Conservation (phyloP, 1,284 basidiomycete species). For the Peniophora sp. region DNA sequence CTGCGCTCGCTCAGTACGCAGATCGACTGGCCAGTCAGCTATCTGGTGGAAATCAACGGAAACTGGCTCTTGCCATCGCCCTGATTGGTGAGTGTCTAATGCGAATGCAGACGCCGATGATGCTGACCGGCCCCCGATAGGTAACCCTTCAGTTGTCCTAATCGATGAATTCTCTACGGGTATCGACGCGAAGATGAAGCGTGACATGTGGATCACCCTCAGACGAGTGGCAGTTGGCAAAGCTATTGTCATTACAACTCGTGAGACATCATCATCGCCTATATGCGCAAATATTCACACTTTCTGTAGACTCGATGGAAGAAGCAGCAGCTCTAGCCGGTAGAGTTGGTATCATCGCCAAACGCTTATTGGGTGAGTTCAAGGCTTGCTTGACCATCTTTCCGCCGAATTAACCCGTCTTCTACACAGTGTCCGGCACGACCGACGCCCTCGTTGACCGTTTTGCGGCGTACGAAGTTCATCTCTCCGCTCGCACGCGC, state of each 20-base stretch:
- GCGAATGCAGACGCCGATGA: constrained; percentile 1
- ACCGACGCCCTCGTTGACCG: constrained; percentile 54
- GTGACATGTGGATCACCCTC: constrained; percentile 75
- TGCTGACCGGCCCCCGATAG: constrained; percentile 21
- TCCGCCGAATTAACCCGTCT: neutral
- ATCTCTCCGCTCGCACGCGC: constrained; percentile 60
- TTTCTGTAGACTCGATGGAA: constrained; percentile 65
- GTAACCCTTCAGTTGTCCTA: constrained; percentile 70
- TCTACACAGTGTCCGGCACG: constrained; percentile 51
- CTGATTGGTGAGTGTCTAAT: constrained; percentile 48
- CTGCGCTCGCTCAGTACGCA: constrained; percentile 53
- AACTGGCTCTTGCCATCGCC: constrained; percentile 70
- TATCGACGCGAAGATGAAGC: constrained; percentile 76
- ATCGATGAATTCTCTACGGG: constrained; percentile 83
- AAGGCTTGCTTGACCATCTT: constrained; percentile 1
- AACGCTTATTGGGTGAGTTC: constrained; percentile 54
- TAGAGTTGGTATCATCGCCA: constrained; percentile 67
- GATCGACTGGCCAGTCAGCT: constrained; percentile 66
- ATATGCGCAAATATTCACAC: neutral
- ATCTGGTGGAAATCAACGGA: constrained; percentile 77
- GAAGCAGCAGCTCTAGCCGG: constrained; percentile 72
- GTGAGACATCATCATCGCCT: constrained; percentile 30
- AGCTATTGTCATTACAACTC: constrained; percentile 62
- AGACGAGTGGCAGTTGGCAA: constrained; percentile 57
- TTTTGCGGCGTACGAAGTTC: constrained; percentile 72